These are phyloP conservation scores for grape (Vitis vinifera) DNA, from an alignment of 164 flowering plant genomes.

Conservation along the genomic window ASM3070453v1 NC_081818.1:23913001-23913500, in stretches of 20 bases:
- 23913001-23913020: slow-evolving; percentile 38
- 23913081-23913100: slow-evolving; percentile 55
- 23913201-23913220: too few relatives aligned
- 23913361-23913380: not conserved
- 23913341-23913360: not conserved
- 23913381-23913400: slow-evolving; percentile 48
- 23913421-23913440: slow-evolving; percentile 40
- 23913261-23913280: too few relatives aligned
- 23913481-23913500: not conserved
- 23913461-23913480: not conserved
- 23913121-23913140: slow-evolving; percentile 47
- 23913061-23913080: slow-evolving; percentile 46
- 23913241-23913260: too few relatives aligned
- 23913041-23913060: slow-evolving; percentile 43
- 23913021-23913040: slow-evolving; percentile 36
- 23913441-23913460: slow-evolving; percentile 55
- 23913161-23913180: slow-evolving; percentile 46
- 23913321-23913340: not conserved
- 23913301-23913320: not conserved
- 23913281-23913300: not conserved
- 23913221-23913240: too few relatives aligned
- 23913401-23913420: slow-evolving; percentile 49
- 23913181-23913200: not conserved
- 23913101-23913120: slow-evolving; percentile 51
- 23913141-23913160: slow-evolving; percentile 45